phyloP scores from a whole-genome alignment of 1,284 basidiomycete genomes.

The Bjerkandera adusta region DNA sequence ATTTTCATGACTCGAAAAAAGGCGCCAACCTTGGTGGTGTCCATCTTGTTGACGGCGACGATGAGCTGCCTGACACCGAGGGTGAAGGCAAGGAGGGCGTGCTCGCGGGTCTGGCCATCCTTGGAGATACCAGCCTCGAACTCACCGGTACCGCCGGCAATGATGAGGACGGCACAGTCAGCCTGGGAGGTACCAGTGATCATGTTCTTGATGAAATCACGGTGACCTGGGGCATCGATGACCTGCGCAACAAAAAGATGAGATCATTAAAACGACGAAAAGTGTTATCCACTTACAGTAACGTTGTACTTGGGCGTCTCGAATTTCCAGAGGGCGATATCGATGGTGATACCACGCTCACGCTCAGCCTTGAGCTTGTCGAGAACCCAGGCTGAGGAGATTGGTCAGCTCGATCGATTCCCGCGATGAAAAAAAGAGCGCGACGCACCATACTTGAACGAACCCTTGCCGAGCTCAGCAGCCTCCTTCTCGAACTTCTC shows the following conservation, averaged over 20 bases:
- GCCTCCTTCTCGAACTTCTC: slow-evolving; percentile 99
- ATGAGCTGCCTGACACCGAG: slow-evolving; percentile 99
- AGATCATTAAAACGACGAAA: slow-evolving; percentile 4
- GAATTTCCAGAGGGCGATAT: slow-evolving; percentile 99
- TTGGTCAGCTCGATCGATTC: slow-evolving; percentile 23
- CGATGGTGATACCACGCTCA: slow-evolving; percentile 99
- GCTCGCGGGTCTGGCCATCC: slow-evolving; percentile 99
- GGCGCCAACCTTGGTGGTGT: slow-evolving; percentile 82
- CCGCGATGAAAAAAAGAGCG: slow-evolving; percentile 17
- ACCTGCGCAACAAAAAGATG: slow-evolving; percentile 47
- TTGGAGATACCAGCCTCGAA: slow-evolving; percentile 99
- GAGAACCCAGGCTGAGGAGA: slow-evolving; percentile 89
- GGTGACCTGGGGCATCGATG: slow-evolving; percentile 99
- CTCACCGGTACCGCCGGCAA: slow-evolving; percentile 98
- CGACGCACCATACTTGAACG: slow-evolving; percentile 93
- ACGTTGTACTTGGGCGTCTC: slow-evolving; percentile 93
- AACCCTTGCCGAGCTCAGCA: slow-evolving; percentile 99
- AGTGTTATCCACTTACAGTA: slow-evolving; percentile 56
- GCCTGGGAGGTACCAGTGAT: slow-evolving; percentile 99
- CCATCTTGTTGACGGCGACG: slow-evolving; percentile 99
- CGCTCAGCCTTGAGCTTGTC: slow-evolving; percentile 99
- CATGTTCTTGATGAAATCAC: slow-evolving; percentile 99
- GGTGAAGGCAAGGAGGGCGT: slow-evolving; percentile 99
- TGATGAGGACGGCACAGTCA: slow-evolving; percentile 99
- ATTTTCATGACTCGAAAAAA: slow-evolving; percentile 10